phyloP scores from a whole-genome alignment of 177 flowering plant genomes.

The Vitis hybrid region DNA sequence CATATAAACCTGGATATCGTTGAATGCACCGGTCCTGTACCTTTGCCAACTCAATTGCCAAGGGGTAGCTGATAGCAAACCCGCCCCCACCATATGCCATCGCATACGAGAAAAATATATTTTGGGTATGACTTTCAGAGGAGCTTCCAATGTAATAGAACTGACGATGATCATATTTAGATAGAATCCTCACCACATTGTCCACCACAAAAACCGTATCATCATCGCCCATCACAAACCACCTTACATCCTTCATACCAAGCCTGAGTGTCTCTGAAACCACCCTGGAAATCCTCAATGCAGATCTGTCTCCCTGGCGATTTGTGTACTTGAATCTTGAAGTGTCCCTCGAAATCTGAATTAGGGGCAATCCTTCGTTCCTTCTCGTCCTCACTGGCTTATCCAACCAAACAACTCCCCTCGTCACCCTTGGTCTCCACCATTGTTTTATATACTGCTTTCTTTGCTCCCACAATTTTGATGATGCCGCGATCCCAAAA shows the following conservation, averaged over 20 bases:
- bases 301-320: constrained; percentile 52
- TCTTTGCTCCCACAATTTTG: constrained; percentile 58
- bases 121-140: constrained; percentile 78
- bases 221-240: constrained; percentile 90
- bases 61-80: constrained; percentile 74
- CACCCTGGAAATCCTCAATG: constrained; percentile 72
- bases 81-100: constrained; percentile 92
- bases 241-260: constrained; percentile 64
- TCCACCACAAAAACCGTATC: constrained; percentile 74
- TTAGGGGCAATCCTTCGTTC: constrained; percentile 51
- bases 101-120: constrained; percentile 59
- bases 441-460: constrained; percentile 68
- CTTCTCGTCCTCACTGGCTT: constrained; percentile 31
- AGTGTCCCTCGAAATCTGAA: constrained; percentile 54
- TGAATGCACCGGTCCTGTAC: constrained; percentile 70
- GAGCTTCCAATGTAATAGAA: constrained; percentile 72
- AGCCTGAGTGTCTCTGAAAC: constrained; percentile 69
- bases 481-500: constrained; percentile 74
- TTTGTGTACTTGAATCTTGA: constrained; percentile 48
- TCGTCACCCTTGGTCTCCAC: constrained; percentile 66
- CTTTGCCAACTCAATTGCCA: constrained; percentile 58
- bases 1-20: constrained; percentile 62
- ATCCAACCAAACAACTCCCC: constrained; percentile 82
- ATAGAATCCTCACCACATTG: constrained; percentile 55
- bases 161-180: constrained; percentile 65